Conservation (phyloP, 2,329 filamentous ascomycete species). For the Chlorencoelia australis region DNA sequence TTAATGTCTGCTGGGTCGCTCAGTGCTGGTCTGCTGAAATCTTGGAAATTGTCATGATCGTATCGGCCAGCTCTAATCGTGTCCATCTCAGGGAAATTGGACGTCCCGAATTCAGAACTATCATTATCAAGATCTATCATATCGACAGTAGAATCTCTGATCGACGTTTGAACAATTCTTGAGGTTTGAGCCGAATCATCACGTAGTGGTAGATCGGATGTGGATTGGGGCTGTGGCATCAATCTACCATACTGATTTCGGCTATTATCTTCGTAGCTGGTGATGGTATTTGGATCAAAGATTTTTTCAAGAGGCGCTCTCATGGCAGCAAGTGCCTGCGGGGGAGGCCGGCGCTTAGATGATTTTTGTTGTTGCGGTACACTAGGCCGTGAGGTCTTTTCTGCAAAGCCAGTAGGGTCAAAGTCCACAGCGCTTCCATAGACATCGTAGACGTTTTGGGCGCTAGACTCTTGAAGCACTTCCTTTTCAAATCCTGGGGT, state of each 20-base stretch:
- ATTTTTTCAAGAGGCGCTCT: conserved; percentile 50
- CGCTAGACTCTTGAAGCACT: conserved; percentile 40
- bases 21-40: conserved; percentile 39
- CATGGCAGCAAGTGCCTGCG: conserved; percentile 46
- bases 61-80: conserved; percentile 36
- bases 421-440: conserved; percentile 51
- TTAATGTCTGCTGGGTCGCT: conserved; percentile 49
- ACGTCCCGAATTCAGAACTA: conserved; percentile 43
- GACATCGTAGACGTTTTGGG: conserved; percentile 49
- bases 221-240: conserved; percentile 17
- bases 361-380: conserved; percentile 32
- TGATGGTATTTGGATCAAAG: conserved; percentile 56
- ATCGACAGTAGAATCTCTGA: conserved; percentile 54
- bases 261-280: conserved; percentile 55
- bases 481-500: conserved; percentile 54
- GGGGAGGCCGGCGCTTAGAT: conserved; percentile 41
- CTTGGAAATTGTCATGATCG: conserved; percentile 13
- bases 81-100: conserved; percentile 50
- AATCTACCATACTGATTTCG: conserved; percentile 46
- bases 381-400: conserved; percentile 39
- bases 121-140: conserved; percentile 56
- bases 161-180: conserved; percentile 32
- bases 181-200: conserved; percentile 42
- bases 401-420: conserved; percentile 21
- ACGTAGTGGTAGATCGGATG: conserved; percentile 48